Evolutionary conservation across 202 grass and related monocot genomes (phyloP), one percentile per base, ranked within the genome.

Genomic region (Saccharum hybrid): DNA sequence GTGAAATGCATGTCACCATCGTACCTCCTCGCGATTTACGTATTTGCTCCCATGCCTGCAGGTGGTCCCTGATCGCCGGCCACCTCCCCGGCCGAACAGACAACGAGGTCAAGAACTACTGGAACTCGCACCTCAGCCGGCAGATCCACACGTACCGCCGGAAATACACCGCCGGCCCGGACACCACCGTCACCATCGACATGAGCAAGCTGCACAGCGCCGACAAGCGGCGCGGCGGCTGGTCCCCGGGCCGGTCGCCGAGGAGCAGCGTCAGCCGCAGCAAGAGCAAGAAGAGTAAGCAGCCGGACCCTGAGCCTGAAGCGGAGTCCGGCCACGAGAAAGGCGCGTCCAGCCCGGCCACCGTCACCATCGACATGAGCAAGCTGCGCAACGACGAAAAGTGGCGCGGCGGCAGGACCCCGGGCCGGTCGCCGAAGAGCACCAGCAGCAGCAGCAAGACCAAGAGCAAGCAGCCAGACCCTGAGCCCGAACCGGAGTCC

Each of bases 61-160:
- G 90, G 65, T 96, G 88, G 90, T 96, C 93, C 12, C 74, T 93
- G 40, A 93, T 96, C 83, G 93, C 90, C 1, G 59, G 72, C 73
- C 84, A 93, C 51, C 75, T 96, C 15, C 86, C 93, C 0, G 93
- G 93, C 1, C 78, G 93, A 79, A 96, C 93, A 13, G 90, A 96
- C 90, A 96, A 96, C 78, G 90, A 96, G 78, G 93, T 96, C 75
- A 96, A 96, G 71, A 96, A 93, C 71, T 89, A 96, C 84, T 96
- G 93, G 93, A 96, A 93, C 81, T 96, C 93, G 56, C 93, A 96
- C 72, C 93, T 96, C 26, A 96, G 93, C 88, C 78, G 90, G 14
- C 86, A 76, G 74, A 80, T 89, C 78, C 86, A 93, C 81, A 93
- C 86, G 15, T 96, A 81, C 78, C 70, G 81, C 3, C 74, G 85